phyloP scores from a whole-genome alignment of 2,329 filamentous ascomycete species.

The Onygena corvina region DNA sequence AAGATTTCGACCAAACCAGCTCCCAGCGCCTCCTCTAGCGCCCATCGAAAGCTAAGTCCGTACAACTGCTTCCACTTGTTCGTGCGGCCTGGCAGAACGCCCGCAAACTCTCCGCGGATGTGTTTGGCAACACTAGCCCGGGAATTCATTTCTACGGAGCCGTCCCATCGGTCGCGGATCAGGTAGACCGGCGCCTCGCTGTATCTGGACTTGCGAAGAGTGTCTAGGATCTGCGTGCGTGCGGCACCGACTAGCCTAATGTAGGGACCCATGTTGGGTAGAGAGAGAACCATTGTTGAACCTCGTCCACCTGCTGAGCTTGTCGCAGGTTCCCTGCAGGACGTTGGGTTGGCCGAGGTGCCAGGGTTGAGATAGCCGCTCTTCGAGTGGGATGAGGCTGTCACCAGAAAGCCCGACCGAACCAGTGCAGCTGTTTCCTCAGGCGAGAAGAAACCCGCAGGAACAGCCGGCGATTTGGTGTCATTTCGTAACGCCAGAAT shows the following conservation, averaged over 20 bases:
- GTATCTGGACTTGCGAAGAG: constrained; percentile 42
- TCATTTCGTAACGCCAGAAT: constrained; percentile 36
- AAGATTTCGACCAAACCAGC: constrained; percentile 51
- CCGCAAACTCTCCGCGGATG: constrained; percentile 44
- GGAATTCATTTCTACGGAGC: constrained; percentile 40
- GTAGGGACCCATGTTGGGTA: constrained; percentile 50
- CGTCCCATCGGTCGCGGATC: constrained; percentile 51
- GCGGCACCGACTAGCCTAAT: constrained; percentile 45
- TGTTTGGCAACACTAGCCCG: constrained; percentile 40
- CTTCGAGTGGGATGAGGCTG: constrained; percentile 32
- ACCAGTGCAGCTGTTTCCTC: constrained; percentile 40
- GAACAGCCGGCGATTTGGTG: constrained; percentile 37
- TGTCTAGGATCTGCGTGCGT: constrained; percentile 42
- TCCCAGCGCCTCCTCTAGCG: constrained; percentile 49
- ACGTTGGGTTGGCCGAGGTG: constrained; percentile 21
- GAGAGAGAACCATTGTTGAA: constrained; percentile 39
- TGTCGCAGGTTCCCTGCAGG: not conserved
- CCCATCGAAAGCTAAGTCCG: constrained; percentile 49
- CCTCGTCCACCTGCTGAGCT: constrained; percentile 17
- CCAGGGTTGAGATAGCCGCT: constrained; percentile 35
- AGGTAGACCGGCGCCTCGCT: constrained; percentile 44
- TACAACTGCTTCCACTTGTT: constrained; percentile 52
- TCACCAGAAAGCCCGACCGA: constrained; percentile 44
- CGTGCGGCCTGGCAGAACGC: constrained; percentile 45
- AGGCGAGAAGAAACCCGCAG: constrained; percentile 34